Conservation (phyloP, 1,284 basidiomycete genomes). For the Trametes sp. region DNA sequence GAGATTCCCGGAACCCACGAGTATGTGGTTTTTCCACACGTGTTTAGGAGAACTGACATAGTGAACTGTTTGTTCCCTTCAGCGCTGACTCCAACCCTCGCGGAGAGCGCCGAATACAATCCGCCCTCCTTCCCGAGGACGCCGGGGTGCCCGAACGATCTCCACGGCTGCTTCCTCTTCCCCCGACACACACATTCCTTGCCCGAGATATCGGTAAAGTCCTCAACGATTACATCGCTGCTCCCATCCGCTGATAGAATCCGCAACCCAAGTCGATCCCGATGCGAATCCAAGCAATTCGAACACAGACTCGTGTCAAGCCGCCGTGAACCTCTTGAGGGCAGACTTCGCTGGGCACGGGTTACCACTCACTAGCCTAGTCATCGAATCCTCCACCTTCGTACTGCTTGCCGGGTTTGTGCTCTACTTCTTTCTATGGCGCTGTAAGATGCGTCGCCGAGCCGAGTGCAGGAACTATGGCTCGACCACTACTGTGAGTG, state of each 20-base stretch:
- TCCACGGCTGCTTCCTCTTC: background rate
- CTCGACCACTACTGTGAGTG: background rate
- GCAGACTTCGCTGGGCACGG: slow-evolving; percentile 3
- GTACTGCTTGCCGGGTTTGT: slow-evolving; percentile 12
- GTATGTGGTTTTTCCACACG: background rate
- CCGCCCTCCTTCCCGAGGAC: background rate
- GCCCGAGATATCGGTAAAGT: background rate
- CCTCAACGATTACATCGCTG: background rate
- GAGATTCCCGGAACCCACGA: background rate
- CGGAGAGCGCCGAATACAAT: background rate
- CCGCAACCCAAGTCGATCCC: background rate
- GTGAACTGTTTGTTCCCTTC: background rate
- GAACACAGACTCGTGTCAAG: background rate
- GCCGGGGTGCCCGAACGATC: background rate
- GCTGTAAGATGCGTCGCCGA: background rate
- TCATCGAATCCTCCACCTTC: slow-evolving; percentile 11
- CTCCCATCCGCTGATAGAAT: background rate
- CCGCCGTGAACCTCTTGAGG: background rate
- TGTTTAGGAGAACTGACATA: background rate
- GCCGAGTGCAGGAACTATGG: no score
- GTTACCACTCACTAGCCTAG: slow-evolving; percentile 12
- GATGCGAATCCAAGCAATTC: no score
- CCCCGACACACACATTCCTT: background rate
- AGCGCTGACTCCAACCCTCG: background rate
- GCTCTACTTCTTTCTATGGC: slow-evolving; percentile 5